phyloP scores from a whole-genome alignment of 2,329 filamentous ascomycete genomes.

The Aspergillus cejpii region DNA sequence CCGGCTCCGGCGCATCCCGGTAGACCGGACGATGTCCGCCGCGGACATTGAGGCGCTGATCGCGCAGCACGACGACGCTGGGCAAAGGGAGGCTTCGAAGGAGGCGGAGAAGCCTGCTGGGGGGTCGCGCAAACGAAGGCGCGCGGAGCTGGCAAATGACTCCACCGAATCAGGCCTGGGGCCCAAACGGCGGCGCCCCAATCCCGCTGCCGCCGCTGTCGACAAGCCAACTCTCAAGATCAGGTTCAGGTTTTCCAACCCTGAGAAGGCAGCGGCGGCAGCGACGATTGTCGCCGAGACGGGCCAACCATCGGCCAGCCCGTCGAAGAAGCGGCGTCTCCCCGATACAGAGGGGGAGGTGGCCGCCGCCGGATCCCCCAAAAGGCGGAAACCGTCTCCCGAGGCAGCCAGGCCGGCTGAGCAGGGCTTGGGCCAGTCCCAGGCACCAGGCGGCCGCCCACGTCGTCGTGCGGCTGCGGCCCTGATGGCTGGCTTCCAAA shows the following conservation, averaged over 20 bases:
- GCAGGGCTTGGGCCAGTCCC: conserved; percentile 1
- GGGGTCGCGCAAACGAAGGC: conserved; percentile 9
- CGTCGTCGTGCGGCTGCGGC: conserved; percentile 20
- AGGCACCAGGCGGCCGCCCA: conserved; percentile 17
- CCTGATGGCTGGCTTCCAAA: conserved; percentile 17
- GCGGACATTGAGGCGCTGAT: conserved; percentile 19
- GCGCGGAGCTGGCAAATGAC: conserved; percentile 3
- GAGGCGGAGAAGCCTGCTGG: neutral
- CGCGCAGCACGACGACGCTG: conserved; percentile 10
- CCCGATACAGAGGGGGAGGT: conserved; percentile 7
- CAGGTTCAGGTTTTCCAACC: conserved; percentile 9
- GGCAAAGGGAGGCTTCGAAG: neutral
- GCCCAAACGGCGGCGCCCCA: neutral
- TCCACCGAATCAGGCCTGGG: neutral
- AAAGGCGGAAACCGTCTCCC: conserved; percentile 3
- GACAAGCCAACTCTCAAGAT: conserved; percentile 11
- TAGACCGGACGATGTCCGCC: conserved; percentile 16
- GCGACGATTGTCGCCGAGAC: neutral
- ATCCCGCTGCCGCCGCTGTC: neutral
- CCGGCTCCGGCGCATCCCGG: conserved; percentile 14
- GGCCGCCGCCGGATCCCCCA: neutral
- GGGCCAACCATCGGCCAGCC: neutral
- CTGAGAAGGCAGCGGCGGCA: conserved; percentile 1
- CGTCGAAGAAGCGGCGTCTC: conserved; percentile 14
- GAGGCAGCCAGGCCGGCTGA: conserved; percentile 1